Base-by-base conservation (phyloP, 176 grass and related monocot genomes). In the Oryza coarctata region DNA sequence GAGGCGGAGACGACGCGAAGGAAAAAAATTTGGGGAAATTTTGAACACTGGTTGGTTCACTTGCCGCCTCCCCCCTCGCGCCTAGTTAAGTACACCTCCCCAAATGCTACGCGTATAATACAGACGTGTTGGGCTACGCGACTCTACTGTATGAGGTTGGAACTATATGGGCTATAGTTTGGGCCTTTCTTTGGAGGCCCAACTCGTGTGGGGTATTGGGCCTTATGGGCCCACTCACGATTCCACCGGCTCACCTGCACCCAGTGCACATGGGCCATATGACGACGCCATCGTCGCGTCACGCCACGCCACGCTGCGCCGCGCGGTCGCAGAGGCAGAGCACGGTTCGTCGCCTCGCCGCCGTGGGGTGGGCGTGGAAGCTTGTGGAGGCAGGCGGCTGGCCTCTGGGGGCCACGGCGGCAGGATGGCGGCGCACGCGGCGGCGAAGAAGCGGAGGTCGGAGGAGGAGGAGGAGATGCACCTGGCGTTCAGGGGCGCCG, bases 401-500 rank as follows among this genome's bases (percentile, higher is more conserved):
- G 32, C 32, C 32, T 33, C 32, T 33, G 32, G 32, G 32, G 32
- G 32, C 74, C 27, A 61, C 26, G 63, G 65, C 9, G 28, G 63
- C 17, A 2, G 31, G 73, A 82, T 89, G 86, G 75, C 34, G 35
- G 65, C 83, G 72, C 63, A 74, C 23, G 87, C 47, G 13, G 44
- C 68, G 71, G 71, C 61, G 33, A 94, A 94, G 86, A 94, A 88
- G 80, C 73, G 62, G 71, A 71, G 25, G 10, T 67, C 86, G 82
- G 83, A 88, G 44, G 88, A 70, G 1, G 63, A 86, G 86, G 86
- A 85, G 71, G 72, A 85, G 83, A 71, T 90, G 88, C 86, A 88
- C 88, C 71, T 82, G 11, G 67, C 71, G 36, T 90, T 94, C 80
- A 73, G 92, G 36, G 74, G 86, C 43, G 61, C 91, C 65, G 88